Evolutionary conservation across 2,329 filamentous ascomycete genomes (phyloP).

Genomic region (Penicillium fuscoglaucum): DNA sequence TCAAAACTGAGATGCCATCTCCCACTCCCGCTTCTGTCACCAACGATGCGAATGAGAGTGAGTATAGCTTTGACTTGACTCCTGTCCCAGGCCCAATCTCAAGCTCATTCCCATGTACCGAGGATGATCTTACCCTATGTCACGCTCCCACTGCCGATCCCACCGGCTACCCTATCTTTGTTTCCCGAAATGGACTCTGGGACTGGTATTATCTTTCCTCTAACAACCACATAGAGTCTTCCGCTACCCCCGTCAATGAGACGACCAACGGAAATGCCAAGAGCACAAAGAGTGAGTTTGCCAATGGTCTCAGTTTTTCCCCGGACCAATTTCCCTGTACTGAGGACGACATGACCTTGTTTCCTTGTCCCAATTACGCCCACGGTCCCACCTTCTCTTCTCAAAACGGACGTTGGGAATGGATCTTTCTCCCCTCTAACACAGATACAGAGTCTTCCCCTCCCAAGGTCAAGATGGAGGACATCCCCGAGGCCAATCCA

Average conservation of each 20-base stretch:
- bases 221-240: background rate
- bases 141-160: background rate
- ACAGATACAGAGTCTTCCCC: background rate
- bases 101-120: background rate
- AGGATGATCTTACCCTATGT: background rate
- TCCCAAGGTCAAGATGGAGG: background rate
- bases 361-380: background rate
- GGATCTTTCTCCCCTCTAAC: background rate
- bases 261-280: background rate
- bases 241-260: background rate
- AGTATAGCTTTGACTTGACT: background rate
- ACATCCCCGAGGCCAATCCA: background rate
- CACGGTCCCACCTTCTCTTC: background rate
- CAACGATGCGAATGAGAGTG: background rate
- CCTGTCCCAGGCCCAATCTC: background rate
- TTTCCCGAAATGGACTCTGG: background rate
- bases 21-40: background rate
- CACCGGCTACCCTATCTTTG: background rate
- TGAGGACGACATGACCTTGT: background rate
- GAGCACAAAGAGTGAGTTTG: background rate
- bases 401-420: background rate
- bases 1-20: background rate
- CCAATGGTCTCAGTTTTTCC: background rate
- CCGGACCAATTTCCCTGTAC: background rate
- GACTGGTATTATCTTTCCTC: constrained; percentile 1